Evolutionary conservation across 192 early-diverging fungal genomes (phyloP), one percentile per base, ranked within the genome.

Genomic region (Coemansia sp.): DNA sequence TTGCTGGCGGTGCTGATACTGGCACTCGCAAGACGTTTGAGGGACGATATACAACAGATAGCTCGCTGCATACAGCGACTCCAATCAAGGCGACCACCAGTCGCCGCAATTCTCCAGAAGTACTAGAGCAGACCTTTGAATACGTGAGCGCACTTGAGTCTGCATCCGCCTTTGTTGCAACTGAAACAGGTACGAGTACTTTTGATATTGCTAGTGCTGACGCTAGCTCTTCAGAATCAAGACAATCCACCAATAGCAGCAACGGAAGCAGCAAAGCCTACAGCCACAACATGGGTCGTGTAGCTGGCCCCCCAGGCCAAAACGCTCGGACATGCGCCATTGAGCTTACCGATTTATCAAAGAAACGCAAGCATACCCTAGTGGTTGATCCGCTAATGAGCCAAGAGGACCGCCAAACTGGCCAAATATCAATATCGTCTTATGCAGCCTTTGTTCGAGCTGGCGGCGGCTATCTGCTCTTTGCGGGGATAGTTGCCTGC

Each of bases 381-480:
- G 49, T 58, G 1, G 79, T 74, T 8, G 79, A 80, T 30, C 39
- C 29, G 29, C 78, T 94, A 12, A 97, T 95, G 90, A 81, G 86
- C 52, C 85, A 87, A 27, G 95, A 97, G 68, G 94, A 97, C 70
- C 88, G 91, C 11, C 75, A 80, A 3, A 89, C 87, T 1, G 95
- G 95, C 37, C 74, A 30, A 77, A 84, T 59, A 89, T 93, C 60
- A 58, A 79, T 67, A 68, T 62, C 13, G 34, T 67, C 62, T 84
- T 95, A 52, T 89, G 86, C 82, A 68, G 80, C 66, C 45, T 84
- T 59, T 91, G 93, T 82, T 15, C 61, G 30, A 5, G 70, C 80
- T 7, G 61, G 74, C 3, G 80, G 80, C 24, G 80, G 80, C 0
- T 61, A 13, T 44, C 9, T 45, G 8, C 12, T 74, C 4, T 50